Conservation (phyloP, 495 filamentous ascomycete species). For the Tuber calosporum region DNA sequence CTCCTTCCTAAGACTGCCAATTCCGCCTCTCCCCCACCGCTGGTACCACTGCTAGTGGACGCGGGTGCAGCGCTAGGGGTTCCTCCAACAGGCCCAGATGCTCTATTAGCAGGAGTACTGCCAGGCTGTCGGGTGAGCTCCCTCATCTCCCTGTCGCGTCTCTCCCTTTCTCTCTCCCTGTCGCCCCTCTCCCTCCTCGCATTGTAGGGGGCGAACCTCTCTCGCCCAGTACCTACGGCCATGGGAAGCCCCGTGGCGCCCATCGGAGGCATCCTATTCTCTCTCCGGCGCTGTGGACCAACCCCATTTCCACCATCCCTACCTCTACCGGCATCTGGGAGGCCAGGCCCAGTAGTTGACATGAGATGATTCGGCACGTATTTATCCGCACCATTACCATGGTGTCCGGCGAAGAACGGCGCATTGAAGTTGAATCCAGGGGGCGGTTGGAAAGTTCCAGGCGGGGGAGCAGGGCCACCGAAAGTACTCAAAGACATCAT, state of each 20-base stretch:
- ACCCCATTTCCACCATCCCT: constrained; percentile 34
- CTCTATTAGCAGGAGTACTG: constrained; percentile 12
- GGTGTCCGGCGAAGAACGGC: constrained; percentile 31
- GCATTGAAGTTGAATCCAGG: constrained; percentile 75
- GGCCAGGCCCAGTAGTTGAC: constrained; percentile 24
- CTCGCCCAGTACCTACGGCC: constrained; percentile 39
- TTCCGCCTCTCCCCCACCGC: constrained; percentile 57
- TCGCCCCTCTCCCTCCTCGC: constrained; percentile 48
- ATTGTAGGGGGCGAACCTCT: constrained; percentile 43
- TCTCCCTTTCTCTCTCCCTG: constrained; percentile 41
- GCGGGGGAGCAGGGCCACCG: constrained; percentile 30
- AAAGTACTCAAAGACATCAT: constrained; percentile 34
- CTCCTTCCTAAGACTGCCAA: constrained; percentile 79
- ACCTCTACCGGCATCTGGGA: constrained; percentile 24
- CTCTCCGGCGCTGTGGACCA: constrained; percentile 48
- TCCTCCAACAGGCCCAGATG: constrained; percentile 26
- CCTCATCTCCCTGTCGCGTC: constrained; percentile 40
- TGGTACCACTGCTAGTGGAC: constrained; percentile 43
- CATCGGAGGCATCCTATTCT: constrained; percentile 24
- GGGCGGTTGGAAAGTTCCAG: constrained; percentile 61
- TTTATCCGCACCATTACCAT: constrained; percentile 30
- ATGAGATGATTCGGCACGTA: constrained; percentile 35
- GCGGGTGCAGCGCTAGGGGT: constrained; percentile 25
- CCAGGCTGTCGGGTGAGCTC: constrained; percentile 40
- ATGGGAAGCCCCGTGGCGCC: constrained; percentile 15